Evolutionary conservation across 169 alveolate species (phyloP), one percentile per base, ranked within the genome.

Genomic region (Plasmodium relictum): DNA sequence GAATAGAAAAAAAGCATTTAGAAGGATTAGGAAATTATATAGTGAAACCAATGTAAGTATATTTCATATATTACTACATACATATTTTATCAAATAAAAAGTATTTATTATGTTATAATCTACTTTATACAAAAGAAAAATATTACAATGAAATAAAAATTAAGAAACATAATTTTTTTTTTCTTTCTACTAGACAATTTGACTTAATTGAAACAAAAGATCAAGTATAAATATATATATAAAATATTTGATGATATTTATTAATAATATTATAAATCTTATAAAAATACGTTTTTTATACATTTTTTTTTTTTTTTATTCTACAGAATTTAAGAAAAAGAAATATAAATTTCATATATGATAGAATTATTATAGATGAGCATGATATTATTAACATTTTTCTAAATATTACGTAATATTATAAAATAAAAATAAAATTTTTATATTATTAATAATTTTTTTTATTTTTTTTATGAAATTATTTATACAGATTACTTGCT

Each of bases 311-410:
- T 31, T 42, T 22, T 31, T 56, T 78, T 24, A 24, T 80, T 42
- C 54, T 66, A 44, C 26, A 80, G 88, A 61, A 44, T 6, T 16
- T 80, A 52, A 80, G 90, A 80, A 80, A 80, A 70, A 69, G 90
- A 52, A 66, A 68, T 26, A 16, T 42, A 26, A 80, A 80, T 65
- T 45, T 80, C 1, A 80, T 80, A 31, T 80, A 80, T 56, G 90
- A 80, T 44, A 45, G 90, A 70, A 52, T 80, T 16, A 70, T 80
- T 12, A 66, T 80, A 9, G 90, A 80, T 44, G 90, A 80, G 7
- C 90, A 66, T 80, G 90, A 80, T 42, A 80, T 80, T n/a, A 80
- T 80, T 16, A 80, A 65, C 22, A 61, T 80, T 54, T 80, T 80
- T 45, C 50, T 80, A 26, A 80, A 80, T 41, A 69, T 24, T 61